These are phyloP conservation scores for Lichtheimia ramosa DNA, from an alignment of 371 early-diverging fungal species.

Conservation along the genomic window DNA sequence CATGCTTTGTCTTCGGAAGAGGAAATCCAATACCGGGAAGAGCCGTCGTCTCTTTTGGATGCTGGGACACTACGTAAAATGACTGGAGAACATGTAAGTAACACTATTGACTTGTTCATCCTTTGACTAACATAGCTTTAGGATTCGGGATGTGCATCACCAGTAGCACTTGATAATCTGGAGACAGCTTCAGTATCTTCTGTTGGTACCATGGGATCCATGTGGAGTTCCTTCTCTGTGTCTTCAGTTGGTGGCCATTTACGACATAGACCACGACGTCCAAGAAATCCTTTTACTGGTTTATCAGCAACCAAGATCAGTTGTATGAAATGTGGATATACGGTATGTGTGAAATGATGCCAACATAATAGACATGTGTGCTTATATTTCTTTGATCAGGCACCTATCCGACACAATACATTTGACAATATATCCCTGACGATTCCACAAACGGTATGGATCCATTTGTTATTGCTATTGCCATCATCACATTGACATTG, in stretches of 20 bases:
- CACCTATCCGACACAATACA: conserved; percentile 79
- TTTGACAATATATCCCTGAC: conserved; percentile 81
- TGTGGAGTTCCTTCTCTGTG: conserved; percentile 56
- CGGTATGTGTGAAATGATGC: conserved; percentile 35
- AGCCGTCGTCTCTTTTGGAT: conserved; percentile 42
- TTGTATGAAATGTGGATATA: conserved; percentile 80
- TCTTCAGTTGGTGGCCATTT: conserved; percentile 49
- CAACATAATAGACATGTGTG: not conserved
- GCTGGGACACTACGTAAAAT: conserved; percentile 28
- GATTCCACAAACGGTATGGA: conserved; percentile 61
- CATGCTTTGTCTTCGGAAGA: conserved; percentile 77
- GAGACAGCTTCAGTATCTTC: conserved; percentile 51
- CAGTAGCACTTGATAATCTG: conserved; percentile 35
- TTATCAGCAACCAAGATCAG: conserved; percentile 75
- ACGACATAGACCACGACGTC: conserved; percentile 43
- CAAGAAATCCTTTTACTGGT: conserved; percentile 72
- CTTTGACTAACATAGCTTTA: not conserved
- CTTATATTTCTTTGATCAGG: conserved; percentile 20
- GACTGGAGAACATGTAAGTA: conserved; percentile 21
- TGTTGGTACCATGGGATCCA: conserved; percentile 47
- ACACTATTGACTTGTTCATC: conserved; percentile 1
- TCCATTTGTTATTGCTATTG: not conserved
- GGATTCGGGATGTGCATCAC: conserved; percentile 14
- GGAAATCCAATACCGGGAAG: conserved; percentile 40
- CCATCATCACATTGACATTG: not conserved